Percentiles rank a stretch among this genome's conserved stretches.
These are phyloP conservation scores for Trichoderma semiorbis DNA, from an alignment of 2,329 filamentous ascomycete species.

Conservation along the genomic window DNA sequence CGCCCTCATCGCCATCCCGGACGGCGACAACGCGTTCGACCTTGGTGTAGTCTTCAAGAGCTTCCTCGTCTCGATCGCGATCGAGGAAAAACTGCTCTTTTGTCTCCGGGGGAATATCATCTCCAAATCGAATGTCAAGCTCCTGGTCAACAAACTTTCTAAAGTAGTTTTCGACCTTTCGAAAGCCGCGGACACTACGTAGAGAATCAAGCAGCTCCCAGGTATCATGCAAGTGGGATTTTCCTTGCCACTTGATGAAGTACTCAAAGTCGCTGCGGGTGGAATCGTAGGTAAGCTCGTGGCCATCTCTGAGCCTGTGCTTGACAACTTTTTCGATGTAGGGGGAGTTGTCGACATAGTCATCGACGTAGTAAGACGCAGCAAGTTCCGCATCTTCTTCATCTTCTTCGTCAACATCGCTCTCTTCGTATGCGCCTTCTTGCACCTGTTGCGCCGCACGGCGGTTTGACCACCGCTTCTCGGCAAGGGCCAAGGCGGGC, in stretches of 20 bases:
- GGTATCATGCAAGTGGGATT: constrained; percentile 91
- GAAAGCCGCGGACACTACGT: constrained; percentile 73
- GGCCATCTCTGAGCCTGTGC: constrained; percentile 71
- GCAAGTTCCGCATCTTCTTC: constrained; percentile 55
- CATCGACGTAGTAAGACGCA: constrained; percentile 65
- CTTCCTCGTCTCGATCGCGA: constrained; percentile 84
- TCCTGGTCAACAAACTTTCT: constrained; percentile 78
- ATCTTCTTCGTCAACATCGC: constrained; percentile 60
- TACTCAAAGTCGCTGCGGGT: constrained; percentile 79
- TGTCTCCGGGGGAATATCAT: constrained; percentile 77
- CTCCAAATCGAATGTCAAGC: constrained; percentile 70
- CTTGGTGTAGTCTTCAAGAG: constrained; percentile 83
- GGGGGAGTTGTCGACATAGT: constrained; percentile 72
- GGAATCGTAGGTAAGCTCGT: constrained; percentile 55
- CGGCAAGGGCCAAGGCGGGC: constrained; percentile 63
- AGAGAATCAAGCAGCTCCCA: constrained; percentile 83
- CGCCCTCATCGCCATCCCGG: constrained; percentile 73
- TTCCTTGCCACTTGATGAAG: constrained; percentile 94
- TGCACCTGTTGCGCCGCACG: constrained; percentile 74
- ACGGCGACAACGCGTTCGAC: constrained; percentile 90
- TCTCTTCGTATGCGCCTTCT: constrained; percentile 62
- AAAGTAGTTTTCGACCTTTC: constrained; percentile 93
- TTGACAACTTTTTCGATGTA: constrained; percentile 90
- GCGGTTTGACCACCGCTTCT: constrained; percentile 89
- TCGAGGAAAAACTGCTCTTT: constrained; percentile 95